Conservation (phyloP, 495 filamentous ascomycete species). For the Aspergillus hancockii region DNA sequence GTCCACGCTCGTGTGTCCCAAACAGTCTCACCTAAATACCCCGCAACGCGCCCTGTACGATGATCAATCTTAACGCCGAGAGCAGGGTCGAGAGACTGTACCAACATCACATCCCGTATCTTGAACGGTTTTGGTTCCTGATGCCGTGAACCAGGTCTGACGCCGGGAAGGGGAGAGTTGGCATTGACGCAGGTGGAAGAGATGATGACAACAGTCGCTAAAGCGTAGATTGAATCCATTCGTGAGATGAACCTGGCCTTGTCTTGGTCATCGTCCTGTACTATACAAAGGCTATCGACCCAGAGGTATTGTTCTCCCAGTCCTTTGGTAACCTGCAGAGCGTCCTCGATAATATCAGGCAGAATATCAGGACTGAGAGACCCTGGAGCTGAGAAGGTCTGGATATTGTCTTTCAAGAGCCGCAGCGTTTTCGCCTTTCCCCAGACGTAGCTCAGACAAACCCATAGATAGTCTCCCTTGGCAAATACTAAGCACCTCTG, state of each 20-base stretch:
- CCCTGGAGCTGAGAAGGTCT: not conserved
- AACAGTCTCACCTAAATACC: not conserved
- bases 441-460: constrained; percentile 2
- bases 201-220: not conserved
- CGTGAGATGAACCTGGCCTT: not conserved
- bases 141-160: not conserved
- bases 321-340: not conserved
- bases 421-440: not conserved
- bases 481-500: not conserved
- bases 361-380: not conserved
- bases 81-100: not conserved
- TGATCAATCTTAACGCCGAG: not conserved
- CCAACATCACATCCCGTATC: not conserved
- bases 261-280: not conserved
- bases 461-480: not conserved
- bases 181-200: not conserved
- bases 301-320: not conserved
- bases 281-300: not conserved
- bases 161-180: not conserved
- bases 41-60: not conserved
- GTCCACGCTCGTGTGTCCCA: constrained; percentile 1
- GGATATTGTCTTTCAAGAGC: not conserved
- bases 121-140: not conserved
- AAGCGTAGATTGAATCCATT: constrained; percentile 1
- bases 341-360: not conserved